These are phyloP conservation scores for Magnolia sinica DNA, from an alignment of 164 flowering plant species.

Conservation along the genomic window DNA sequence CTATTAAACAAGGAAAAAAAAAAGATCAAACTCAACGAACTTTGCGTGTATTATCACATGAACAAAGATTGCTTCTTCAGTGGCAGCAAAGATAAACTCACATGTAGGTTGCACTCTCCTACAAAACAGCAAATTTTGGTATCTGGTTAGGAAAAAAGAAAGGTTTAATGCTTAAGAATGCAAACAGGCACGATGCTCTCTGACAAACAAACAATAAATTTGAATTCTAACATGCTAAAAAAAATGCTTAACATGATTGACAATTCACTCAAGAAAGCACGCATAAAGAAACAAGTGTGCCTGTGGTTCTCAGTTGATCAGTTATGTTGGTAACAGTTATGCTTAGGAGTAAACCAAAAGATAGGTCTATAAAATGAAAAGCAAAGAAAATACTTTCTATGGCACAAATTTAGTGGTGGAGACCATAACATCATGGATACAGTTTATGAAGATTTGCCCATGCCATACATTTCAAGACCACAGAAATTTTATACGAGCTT, in stretches of 20 bases:
- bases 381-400: not conserved
- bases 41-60: constrained; percentile 82
- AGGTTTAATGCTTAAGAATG: not conserved
- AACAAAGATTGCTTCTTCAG: constrained; percentile 84
- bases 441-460: not conserved
- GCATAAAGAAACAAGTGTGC: not conserved
- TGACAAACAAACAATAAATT: not conserved
- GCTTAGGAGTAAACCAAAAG: not conserved
- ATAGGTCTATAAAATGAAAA: not conserved
- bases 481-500: not conserved
- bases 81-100: constrained; percentile 89
- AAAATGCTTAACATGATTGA: not conserved
- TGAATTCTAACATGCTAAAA: not conserved
- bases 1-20: not conserved
- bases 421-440: too few species aligned
- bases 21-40: constrained; percentile 41
- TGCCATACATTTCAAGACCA: not conserved
- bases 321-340: not conserved
- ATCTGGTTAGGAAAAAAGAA: not conserved
- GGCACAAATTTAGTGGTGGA: too few species aligned
- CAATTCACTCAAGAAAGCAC: not conserved
- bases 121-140: constrained; percentile 15
- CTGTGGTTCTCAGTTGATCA: not conserved
- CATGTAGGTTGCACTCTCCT: constrained; percentile 83
- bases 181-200: not conserved